These are phyloP conservation scores for Phytophthora crassamura DNA, from an alignment of 352 stramenopile genomes.

Conservation along the genomic window DNA sequence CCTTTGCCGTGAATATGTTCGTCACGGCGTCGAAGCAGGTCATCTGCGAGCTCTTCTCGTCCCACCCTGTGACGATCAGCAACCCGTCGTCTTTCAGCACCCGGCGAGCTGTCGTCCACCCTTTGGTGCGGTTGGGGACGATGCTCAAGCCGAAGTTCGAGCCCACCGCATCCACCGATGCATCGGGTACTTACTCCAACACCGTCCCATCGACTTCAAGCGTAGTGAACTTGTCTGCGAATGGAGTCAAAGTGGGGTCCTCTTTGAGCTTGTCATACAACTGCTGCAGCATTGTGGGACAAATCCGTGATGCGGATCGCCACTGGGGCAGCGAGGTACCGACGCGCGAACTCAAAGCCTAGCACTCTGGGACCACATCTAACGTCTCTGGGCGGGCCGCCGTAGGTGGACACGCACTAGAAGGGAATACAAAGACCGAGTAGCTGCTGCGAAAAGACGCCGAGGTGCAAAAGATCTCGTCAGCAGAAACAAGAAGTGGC, in stretches of 20 bases:
- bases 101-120: slow-evolving; percentile 37
- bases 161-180: slow-evolving; percentile 45
- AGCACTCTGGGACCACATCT: slow-evolving; percentile 40
- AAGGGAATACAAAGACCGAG: too few species aligned
- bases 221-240: slow-evolving; percentile 37
- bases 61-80: slow-evolving; percentile 51
- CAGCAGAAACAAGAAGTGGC: too few species aligned
- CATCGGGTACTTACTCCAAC: slow-evolving; percentile 38
- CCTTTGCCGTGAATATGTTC: slow-evolving; percentile 31
- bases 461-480: too few species aligned
- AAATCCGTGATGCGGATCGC: slow-evolving; percentile 49
- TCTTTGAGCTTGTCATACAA: slow-evolving; percentile 34
- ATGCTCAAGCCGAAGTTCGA: slow-evolving; percentile 57
- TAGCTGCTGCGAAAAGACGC: too few species aligned
- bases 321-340: slow-evolving; percentile 23
- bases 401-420: too few species aligned
- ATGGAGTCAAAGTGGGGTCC: slow-evolving; percentile 18
- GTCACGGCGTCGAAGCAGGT: slow-evolving; percentile 42
- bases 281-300: slow-evolving; percentile 48
- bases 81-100: slow-evolving; percentile 51
- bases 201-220: slow-evolving; percentile 49
- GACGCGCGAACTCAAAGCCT: slow-evolving; percentile 47
- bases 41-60: slow-evolving; percentile 46
- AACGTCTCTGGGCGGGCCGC: too few species aligned
- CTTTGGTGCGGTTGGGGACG: slow-evolving; percentile 44